These are phyloP conservation scores for Pseudogymnoascus sp. DNA, from an alignment of 2,329 filamentous ascomycete species.

Conservation along the genomic window DNA sequence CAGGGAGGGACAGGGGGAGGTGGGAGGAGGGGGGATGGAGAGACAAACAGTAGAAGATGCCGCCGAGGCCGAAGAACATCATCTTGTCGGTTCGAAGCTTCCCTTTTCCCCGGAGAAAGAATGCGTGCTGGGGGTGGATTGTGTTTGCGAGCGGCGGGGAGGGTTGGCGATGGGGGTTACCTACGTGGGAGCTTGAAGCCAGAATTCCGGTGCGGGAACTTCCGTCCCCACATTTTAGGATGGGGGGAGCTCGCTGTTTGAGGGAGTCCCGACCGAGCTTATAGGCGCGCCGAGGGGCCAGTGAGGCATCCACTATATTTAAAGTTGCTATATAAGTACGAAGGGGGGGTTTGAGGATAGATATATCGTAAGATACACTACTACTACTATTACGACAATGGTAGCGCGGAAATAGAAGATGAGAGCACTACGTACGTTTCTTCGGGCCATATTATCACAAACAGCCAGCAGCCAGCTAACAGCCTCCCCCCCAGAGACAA, in stretches of 20 bases:
- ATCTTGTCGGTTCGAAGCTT: conserved; percentile 37
- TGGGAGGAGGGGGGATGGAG: conserved; percentile 12
- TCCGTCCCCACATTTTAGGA: neutral
- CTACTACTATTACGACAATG: neutral
- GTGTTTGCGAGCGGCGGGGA: neutral
- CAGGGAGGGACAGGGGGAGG: neutral
- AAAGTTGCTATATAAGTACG: neutral
- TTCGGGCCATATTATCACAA: neutral
- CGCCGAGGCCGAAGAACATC: conserved; percentile 61
- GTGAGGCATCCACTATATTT: neutral
- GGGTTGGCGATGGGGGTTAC: conserved; percentile 13
- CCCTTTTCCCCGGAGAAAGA: neutral
- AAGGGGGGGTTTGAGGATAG: neutral
- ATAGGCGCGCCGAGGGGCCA: neutral
- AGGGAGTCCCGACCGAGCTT: neutral
- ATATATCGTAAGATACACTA: neutral
- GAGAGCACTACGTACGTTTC: conserved; percentile 20
- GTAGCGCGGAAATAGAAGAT: conserved; percentile 13
- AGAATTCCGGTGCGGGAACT: conserved; percentile 9
- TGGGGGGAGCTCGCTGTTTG: neutral
- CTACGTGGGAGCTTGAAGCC: conserved; percentile 5
- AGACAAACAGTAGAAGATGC: conserved; percentile 60
- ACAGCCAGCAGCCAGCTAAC: neutral
- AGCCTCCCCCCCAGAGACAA: neutral
- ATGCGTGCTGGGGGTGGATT: neutral